Evolutionary conservation across 169 alveolate species (phyloP).

Genomic region (Plasmodium malariae): DNA sequence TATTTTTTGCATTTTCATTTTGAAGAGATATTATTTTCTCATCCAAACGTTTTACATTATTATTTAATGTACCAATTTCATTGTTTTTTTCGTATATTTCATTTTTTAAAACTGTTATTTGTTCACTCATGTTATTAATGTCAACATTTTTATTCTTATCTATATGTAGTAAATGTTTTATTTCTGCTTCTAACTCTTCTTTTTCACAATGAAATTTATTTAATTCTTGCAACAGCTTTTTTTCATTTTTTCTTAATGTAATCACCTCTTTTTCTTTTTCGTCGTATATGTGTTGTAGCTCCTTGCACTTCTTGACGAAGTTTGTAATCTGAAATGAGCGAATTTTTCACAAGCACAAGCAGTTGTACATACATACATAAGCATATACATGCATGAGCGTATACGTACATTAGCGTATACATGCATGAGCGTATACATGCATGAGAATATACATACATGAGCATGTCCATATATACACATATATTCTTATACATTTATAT

Average conservation of each 20-base stretch:
- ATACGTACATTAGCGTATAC: not conserved
- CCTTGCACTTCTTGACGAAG: constrained; percentile 57
- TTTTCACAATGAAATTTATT: constrained; percentile 23
- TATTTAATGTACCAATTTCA: constrained; percentile 20
- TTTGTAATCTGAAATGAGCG: constrained; percentile 26
- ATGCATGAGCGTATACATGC: not conserved
- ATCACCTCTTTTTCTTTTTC: constrained; percentile 24
- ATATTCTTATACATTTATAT: not conserved
- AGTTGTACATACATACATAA: not conserved
- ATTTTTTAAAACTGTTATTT: constrained; percentile 17
- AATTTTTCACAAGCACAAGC: not conserved
- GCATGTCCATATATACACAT: not conserved
- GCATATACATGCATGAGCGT: not conserved
- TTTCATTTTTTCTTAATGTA: constrained; percentile 17
- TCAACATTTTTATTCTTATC: constrained; percentile 9
- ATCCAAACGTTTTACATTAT: not conserved
- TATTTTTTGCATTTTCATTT: constrained; percentile 37
- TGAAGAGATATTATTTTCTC: constrained; percentile 19
- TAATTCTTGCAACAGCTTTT: constrained; percentile 24
- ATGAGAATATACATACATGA: not conserved
- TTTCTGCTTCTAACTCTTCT: constrained; percentile 17
- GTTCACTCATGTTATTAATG: not conserved
- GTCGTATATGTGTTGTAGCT: constrained; percentile 22
- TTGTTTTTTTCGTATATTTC: constrained; percentile 19
- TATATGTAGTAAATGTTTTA: not conserved